These are phyloP conservation scores for Melanogaster broomeanus DNA, from an alignment of 768 basidiomycete genomes.

Conservation along the genomic window DNA sequence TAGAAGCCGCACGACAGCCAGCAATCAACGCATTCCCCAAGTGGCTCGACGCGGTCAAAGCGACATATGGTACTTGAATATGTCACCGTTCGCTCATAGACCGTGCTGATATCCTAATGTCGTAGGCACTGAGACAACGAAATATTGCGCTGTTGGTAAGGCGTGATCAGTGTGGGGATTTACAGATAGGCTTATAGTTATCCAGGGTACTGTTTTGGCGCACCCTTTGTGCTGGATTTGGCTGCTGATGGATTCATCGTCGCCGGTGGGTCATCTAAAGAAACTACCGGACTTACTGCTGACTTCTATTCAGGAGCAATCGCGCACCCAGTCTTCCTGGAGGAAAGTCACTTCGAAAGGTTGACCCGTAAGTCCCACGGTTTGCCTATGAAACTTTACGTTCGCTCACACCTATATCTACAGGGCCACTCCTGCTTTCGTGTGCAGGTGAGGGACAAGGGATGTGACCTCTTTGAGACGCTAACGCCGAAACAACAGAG, in stretches of 20 bases:
- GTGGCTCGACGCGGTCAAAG: conserved; percentile 54
- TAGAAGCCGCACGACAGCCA: conserved; percentile 26
- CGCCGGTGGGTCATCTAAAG: conserved; percentile 38
- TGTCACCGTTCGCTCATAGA: neutral
- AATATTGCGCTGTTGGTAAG: conserved; percentile 47
- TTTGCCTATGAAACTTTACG: too few species aligned
- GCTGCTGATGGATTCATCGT: conserved; percentile 43
- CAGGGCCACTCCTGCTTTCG: conserved; percentile 22
- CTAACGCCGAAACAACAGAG: conserved; percentile 37
- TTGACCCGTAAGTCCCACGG: conserved; percentile 39
- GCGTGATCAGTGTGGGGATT: neutral
- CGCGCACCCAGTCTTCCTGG: conserved; percentile 52
- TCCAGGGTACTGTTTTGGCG: conserved; percentile 60
- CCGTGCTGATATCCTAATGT: neutral
- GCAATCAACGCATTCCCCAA: conserved; percentile 43
- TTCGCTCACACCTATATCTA: neutral
- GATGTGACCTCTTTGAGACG: neutral
- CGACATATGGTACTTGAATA: conserved; percentile 41
- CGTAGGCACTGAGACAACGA: conserved; percentile 32
- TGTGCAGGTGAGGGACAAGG: conserved; percentile 20
- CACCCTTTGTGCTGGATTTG: conserved; percentile 47
- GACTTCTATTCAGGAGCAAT: conserved; percentile 40
- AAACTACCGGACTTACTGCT: neutral
- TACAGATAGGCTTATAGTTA: neutral
- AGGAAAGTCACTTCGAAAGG: conserved; percentile 53